Evolutionary conservation across 768 basidiomycete genomes (phyloP).

Genomic region (Mycena vulgaris): DNA sequence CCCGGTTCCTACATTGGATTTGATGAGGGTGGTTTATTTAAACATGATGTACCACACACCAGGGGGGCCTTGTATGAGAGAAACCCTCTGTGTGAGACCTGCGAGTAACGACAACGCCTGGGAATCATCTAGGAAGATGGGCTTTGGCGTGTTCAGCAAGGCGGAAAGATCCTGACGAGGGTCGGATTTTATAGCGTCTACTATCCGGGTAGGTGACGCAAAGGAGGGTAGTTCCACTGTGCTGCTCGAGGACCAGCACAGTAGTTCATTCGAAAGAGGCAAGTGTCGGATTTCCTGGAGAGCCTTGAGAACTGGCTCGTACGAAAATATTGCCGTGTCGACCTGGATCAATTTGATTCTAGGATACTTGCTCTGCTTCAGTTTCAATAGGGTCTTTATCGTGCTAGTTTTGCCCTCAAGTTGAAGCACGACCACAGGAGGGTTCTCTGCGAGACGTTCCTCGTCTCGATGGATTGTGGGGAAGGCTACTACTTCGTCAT

Average conservation of each 20-base stretch:
- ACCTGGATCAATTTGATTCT: conserved; percentile 67
- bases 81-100: conserved; percentile 69
- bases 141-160: conserved; percentile 53
- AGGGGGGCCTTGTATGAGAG: conserved; percentile 81
- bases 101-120: conserved; percentile 65
- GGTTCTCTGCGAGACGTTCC: conserved; percentile 60
- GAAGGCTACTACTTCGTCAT: conserved; percentile 65
- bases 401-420: conserved; percentile 61
- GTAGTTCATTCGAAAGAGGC: conserved; percentile 65
- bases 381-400: conserved; percentile 54
- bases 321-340: conserved; percentile 74
- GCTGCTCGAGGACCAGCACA: conserved; percentile 60
- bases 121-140: conserved; percentile 65
- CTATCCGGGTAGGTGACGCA: conserved; percentile 28
- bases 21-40: background rate
- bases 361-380: conserved; percentile 51
- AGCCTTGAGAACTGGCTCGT: conserved; percentile 72
- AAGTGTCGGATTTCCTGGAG: conserved; percentile 63
- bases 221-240: conserved; percentile 27
- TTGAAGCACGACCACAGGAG: conserved; percentile 68
- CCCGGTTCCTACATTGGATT: conserved; percentile 68
- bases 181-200: conserved; percentile 47
- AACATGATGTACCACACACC: conserved; percentile 55
- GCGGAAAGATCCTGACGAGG: conserved; percentile 58
- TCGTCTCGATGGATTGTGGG: conserved; percentile 70